Conservation (phyloP, 1,284 basidiomycete genomes). For the Microbotryum lychnidis-dioicae region DNA sequence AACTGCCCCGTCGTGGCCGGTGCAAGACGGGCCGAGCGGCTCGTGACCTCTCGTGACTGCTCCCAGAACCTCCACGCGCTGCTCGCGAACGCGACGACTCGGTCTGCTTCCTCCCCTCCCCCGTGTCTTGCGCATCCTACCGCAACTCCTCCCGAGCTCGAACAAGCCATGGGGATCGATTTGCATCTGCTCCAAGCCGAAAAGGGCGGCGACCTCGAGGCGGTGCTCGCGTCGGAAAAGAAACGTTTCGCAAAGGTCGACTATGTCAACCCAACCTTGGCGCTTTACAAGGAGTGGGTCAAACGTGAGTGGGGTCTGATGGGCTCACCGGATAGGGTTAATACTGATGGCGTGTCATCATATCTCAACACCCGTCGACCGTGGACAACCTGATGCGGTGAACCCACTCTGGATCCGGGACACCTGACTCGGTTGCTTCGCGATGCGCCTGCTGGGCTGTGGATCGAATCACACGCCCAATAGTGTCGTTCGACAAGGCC, state of each 20-base stretch:
- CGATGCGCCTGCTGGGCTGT: neutral
- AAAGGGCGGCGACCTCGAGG: slow-evolving; percentile 81
- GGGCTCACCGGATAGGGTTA: no score
- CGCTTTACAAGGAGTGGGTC: slow-evolving; percentile 86
- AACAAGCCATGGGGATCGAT: slow-evolving; percentile 30
- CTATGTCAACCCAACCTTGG: slow-evolving; percentile 86
- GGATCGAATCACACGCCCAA: neutral
- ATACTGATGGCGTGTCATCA: neutral
- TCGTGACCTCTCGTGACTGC: no score
- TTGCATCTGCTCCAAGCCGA: slow-evolving; percentile 31
- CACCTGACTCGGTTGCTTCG: neutral
- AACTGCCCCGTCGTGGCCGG: no score
- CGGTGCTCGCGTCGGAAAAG: slow-evolving; percentile 84
- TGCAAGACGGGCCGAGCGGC: no score
- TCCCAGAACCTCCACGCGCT: no score
- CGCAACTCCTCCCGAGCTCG: no score
- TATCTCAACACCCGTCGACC: neutral
- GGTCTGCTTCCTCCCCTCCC: no score
- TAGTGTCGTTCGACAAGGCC: slow-evolving; percentile 80
- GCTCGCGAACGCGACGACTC: no score
- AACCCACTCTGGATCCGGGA: no score
- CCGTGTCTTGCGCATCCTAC: no score
- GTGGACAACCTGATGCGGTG: no score
- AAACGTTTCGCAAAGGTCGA: slow-evolving; percentile 83
- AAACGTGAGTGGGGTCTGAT: slow-evolving; percentile 51